These are phyloP conservation scores for Pyrus pyrifolia DNA, from an alignment of 306 rosid genomes.

Conservation along the genomic window DNA sequence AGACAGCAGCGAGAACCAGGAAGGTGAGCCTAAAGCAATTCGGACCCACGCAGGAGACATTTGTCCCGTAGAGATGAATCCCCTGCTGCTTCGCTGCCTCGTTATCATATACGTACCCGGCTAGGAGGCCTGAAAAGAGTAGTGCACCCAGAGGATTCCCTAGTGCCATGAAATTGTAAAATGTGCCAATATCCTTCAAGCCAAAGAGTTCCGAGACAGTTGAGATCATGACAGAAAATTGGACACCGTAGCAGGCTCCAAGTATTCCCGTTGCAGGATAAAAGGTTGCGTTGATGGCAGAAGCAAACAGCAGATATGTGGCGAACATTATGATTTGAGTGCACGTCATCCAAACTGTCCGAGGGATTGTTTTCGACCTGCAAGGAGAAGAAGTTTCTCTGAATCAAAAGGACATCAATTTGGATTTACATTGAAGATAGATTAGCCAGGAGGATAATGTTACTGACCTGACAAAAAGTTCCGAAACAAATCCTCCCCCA, in stretches of 20 bases:
- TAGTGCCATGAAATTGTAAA: slow-evolving; percentile 51
- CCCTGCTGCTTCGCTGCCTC: slow-evolving; percentile 67
- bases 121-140: slow-evolving; percentile 70
- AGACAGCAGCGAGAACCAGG: slow-evolving; percentile 49
- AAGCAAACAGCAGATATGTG: slow-evolving; percentile 53
- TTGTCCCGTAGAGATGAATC: slow-evolving; percentile 15
- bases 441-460: slow-evolving; percentile 7
- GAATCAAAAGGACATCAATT: background rate
- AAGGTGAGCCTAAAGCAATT: slow-evolving; percentile 65
- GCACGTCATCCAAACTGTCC: slow-evolving; percentile 77
- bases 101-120: slow-evolving; percentile 59
- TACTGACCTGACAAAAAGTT: slow-evolving; percentile 63
- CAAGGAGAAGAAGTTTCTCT: slow-evolving; percentile 1
- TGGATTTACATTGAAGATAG: background rate
- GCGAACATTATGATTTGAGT: slow-evolving; percentile 54
- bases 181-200: slow-evolving; percentile 51
- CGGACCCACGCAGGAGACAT: slow-evolving; percentile 52
- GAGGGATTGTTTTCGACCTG: slow-evolving; percentile 59
- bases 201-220: slow-evolving; percentile 88
- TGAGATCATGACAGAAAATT: slow-evolving; percentile 63
- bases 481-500: slow-evolving; percentile 80
- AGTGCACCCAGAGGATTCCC: slow-evolving; percentile 78
- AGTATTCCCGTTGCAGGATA: slow-evolving; percentile 52
- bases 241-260: slow-evolving; percentile 74
- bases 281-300: slow-evolving; percentile 47